Conservation (phyloP, 352 stramenopile species). For the Phytophthora tubulina region DNA sequence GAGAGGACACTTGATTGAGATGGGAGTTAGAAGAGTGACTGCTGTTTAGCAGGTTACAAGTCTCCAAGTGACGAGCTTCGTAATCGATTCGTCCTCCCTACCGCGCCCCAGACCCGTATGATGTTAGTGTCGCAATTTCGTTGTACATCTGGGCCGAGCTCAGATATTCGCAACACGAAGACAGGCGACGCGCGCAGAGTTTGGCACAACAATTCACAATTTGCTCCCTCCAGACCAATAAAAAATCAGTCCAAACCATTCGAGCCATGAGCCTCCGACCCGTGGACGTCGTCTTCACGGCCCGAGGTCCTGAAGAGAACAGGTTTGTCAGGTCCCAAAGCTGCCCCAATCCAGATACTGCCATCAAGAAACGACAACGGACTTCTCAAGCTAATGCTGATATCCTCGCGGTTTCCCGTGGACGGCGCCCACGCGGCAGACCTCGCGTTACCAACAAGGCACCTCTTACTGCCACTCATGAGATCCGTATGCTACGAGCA, state of each 20-base stretch:
- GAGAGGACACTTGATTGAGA: neutral
- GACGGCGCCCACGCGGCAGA: no score
- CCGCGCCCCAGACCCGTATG: neutral
- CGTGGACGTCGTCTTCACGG: neutral
- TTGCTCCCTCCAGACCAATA: neutral
- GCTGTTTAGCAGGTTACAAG: neutral
- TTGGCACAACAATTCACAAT: neutral
- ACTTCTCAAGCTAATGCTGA: neutral
- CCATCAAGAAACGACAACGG: neutral
- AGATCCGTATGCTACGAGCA: no score
- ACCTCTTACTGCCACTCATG: no score
- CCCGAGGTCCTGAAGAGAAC: neutral
- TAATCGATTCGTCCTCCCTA: neutral
- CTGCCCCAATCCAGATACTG: neutral
- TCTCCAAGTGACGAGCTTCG: neutral
- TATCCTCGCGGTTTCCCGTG: neutral
- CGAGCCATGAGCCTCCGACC: neutral
- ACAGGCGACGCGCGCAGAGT: no score
- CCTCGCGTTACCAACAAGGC: no score
- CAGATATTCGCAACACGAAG: no score
- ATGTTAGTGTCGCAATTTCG: neutral
- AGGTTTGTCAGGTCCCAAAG: neutral
- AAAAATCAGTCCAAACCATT: no score
- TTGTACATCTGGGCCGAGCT: neutral
- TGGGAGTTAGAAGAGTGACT: neutral